Conservation (phyloP, 495 filamentous ascomycete genomes). For the Annulohypoxylon bovei region DNA sequence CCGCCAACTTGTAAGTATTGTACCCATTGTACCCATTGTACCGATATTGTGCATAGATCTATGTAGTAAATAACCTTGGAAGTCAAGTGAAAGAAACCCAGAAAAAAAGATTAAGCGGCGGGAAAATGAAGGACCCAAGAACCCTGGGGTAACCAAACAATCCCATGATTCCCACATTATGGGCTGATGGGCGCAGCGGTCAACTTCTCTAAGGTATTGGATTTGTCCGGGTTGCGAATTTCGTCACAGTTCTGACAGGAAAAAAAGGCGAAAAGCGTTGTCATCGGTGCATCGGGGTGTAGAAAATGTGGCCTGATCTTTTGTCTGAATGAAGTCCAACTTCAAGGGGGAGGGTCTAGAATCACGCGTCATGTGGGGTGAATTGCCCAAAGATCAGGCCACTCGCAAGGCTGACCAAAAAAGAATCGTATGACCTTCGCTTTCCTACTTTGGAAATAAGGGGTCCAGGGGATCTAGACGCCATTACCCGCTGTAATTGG, state of each 20-base stretch:
- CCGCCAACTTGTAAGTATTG: background rate
- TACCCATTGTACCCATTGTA: background rate
- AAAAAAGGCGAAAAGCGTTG: conserved; percentile 25
- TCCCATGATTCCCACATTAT: conserved; percentile 36
- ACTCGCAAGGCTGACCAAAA: conserved; percentile 44
- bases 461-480: conserved; percentile 31
- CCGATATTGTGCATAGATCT: background rate
- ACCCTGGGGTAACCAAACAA: conserved; percentile 12
- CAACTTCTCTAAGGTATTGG: conserved; percentile 22
- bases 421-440: conserved; percentile 48
- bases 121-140: conserved; percentile 36
- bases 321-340: conserved; percentile 24
- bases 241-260: conserved; percentile 23
- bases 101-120: conserved; percentile 4
- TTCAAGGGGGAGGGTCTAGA: conserved; percentile 41
- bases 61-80: background rate
- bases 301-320: conserved; percentile 41
- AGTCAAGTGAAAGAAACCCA: background rate
- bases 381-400: conserved; percentile 43
- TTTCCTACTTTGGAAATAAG: conserved; percentile 30
- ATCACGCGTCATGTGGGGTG: conserved; percentile 45
- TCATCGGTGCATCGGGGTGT: conserved; percentile 38
- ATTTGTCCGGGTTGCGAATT: conserved; percentile 37
- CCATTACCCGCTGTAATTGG: conserved; percentile 22
- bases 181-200: conserved; percentile 43